A percentile compares a stretch with the other conserved stretches of the same genome.
phyloP scores from a whole-genome alignment of 2,329 filamentous ascomycete species.

The Cercospora brassicicola region DNA sequence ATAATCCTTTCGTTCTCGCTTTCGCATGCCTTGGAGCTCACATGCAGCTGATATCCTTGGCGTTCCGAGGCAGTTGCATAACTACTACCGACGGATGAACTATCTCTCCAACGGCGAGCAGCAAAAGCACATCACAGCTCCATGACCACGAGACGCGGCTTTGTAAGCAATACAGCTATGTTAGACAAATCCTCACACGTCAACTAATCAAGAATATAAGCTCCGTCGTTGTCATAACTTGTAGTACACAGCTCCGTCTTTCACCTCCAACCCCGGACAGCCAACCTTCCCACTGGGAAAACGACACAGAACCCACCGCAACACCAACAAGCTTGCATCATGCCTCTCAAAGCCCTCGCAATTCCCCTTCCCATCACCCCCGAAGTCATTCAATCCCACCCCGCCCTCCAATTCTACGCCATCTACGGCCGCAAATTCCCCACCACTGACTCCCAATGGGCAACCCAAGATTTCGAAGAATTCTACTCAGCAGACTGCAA shows the following conservation, averaged over 20 bases:
- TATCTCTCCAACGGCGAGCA: neutral
- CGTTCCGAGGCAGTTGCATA: neutral
- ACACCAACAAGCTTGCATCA: neutral
- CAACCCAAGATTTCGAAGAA: neutral
- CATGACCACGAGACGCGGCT: neutral
- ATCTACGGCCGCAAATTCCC: constrained; percentile 20
- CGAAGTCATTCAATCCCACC: neutral
- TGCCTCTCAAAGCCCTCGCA: constrained; percentile 4
- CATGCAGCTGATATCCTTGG: constrained; percentile 1
- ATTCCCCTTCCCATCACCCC: constrained; percentile 9
- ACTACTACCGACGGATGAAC: neutral
- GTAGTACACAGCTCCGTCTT: neutral
- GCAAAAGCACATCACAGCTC: neutral
- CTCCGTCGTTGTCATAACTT: neutral
- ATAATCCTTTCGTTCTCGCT: constrained; percentile 1
- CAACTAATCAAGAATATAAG: neutral
- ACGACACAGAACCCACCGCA: neutral
- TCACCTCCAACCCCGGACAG: neutral
- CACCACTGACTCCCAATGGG: constrained; percentile 16
- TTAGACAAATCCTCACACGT: neutral
- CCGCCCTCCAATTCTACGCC: constrained; percentile 16
- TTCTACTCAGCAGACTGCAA: constrained; percentile 17
- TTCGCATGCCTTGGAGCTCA: neutral
- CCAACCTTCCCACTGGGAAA: neutral
- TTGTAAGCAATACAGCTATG: neutral